These are phyloP conservation scores for Graphilbum sp. DNA, from an alignment of 2,329 filamentous ascomycete species.

Conservation along the genomic window DNA sequence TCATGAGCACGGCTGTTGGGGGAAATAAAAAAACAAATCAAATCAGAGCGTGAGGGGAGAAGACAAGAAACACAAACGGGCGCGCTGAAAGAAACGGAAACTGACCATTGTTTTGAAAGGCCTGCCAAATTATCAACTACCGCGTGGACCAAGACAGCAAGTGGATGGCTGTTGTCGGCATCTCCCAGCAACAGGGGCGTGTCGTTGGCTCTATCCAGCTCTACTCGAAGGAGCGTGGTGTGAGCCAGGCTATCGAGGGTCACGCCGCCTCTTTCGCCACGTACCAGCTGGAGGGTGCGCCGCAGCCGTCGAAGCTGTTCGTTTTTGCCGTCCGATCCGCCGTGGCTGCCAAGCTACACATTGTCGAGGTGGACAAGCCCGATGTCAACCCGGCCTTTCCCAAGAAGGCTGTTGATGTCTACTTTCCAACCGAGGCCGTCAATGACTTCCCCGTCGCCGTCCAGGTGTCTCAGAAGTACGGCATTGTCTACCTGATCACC, in stretches of 20 bases:
- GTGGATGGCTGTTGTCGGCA: slow-evolving; percentile 97
- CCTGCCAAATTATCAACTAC: slow-evolving; percentile 99
- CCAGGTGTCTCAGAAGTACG: slow-evolving; percentile 93
- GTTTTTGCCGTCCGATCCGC: slow-evolving; percentile 87
- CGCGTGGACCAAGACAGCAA: slow-evolving; percentile 88
- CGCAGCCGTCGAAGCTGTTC: slow-evolving; percentile 87
- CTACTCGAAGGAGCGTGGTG: slow-evolving; percentile 87
- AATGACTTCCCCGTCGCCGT: slow-evolving; percentile 98
- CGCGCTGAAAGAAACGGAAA: not conserved
- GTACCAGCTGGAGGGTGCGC: slow-evolving; percentile 72
- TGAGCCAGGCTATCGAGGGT: slow-evolving; percentile 95
- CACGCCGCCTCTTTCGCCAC: slow-evolving; percentile 92
- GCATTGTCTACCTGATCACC: slow-evolving; percentile 90
- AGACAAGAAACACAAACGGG: too few relatives aligned
- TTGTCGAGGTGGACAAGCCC: slow-evolving; percentile 92
- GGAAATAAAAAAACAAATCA: too few relatives aligned
- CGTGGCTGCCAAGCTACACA: slow-evolving; percentile 84
- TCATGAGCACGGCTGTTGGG: too few relatives aligned
- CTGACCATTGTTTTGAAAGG: slow-evolving; percentile 40
- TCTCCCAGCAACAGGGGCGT: slow-evolving; percentile 81
- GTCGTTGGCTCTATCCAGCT: slow-evolving; percentile 95
- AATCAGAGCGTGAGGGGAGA: too few relatives aligned
- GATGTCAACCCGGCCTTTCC: slow-evolving; percentile 75
- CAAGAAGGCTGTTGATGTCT: slow-evolving; percentile 96
- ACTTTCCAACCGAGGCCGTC: slow-evolving; percentile 87